Base-by-base conservation (phyloP, 2,329 filamentous ascomycete genomes). In the Calcarisporium arbuscula region DNA sequence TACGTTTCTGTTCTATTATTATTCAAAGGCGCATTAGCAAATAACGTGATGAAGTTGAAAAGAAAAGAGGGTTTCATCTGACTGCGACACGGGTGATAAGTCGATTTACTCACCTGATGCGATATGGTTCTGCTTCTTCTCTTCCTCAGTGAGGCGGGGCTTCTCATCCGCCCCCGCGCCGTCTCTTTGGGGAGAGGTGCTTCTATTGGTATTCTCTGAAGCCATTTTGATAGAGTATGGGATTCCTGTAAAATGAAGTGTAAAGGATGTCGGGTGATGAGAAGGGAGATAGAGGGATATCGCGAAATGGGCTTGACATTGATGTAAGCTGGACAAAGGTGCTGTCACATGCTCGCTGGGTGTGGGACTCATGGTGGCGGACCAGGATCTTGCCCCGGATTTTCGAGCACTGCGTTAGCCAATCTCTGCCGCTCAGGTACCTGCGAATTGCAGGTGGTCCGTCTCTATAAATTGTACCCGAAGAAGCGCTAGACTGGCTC, bases 101-200 rank as follows among this genome's bases (percentile, higher is more conserved):
- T n/a, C 20, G 12, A 31, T 21, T 12, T n/a, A 41, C 52, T 31
- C 62, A 70, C 69, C 69, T 42, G 69, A 72, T 33, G 66, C 67
- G 41, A 73, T 71, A 45, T 73, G 69, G 35, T 73, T 73, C 46
- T 70, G 65, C 49, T 72, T 72, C 58, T 72, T 73, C 50, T 72
- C 68, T 32, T 68, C 65, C 38, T 72, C 68, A 6, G 69, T 72
- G 20, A 73, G 55, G 22, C 68, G 66, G 26, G 65, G 65, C 54
- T 68, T 72, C 32, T 70, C 68, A 18, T 72, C 66, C 14, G 46
- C 47, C 19, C 43, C 48, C 12, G 44, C 36, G 34, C 34, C 45
- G 26, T 39, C 43, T 22, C 43, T 43, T 16, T 35, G 32, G 4
- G 44, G 40, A n/a, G 42, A 41, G 25, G 35, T 30, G 8, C 38